A percentile compares a stretch with the other conserved stretches of the same genome.
phyloP scores from a whole-genome alignment of 73 alveolate genomes.

The Tetrahymena thermophila region DNA sequence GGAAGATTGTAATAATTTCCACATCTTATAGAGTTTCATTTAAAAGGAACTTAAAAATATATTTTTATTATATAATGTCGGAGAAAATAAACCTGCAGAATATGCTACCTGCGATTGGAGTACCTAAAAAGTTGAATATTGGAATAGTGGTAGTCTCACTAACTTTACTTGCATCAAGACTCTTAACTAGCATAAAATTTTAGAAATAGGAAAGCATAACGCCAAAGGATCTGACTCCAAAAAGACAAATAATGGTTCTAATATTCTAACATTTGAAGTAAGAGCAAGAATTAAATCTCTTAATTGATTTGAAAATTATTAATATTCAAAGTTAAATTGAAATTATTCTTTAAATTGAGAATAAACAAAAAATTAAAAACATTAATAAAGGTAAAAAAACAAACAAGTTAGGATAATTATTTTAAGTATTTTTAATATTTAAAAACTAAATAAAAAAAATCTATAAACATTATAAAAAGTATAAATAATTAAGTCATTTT shows the following conservation, averaged over 20 bases:
- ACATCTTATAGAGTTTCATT: neutral
- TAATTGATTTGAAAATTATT: neutral
- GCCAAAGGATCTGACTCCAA: neutral
- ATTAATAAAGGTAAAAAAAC: too few species aligned
- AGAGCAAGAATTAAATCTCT: neutral
- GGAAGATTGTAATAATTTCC: neutral
- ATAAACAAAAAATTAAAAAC: neutral
- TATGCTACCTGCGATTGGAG: neutral
- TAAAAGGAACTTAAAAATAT: neutral
- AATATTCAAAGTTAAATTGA: neutral
- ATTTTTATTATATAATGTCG: neutral
- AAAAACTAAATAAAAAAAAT: too few species aligned
- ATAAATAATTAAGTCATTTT: too few species aligned
- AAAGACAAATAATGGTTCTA: neutral
- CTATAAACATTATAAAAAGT: too few species aligned
- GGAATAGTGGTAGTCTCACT: slow-evolving; percentile 2
- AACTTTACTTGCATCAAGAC: neutral
- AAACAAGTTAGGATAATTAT: neutral
- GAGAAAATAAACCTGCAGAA: neutral
- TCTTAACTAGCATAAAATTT: neutral
- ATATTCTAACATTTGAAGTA: neutral
- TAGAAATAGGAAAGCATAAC: neutral
- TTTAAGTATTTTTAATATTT: too few species aligned
- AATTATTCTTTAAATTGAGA: too few species aligned
- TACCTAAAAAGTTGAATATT: neutral